Evolutionary conservation across 179 eudicot species (phyloP), one percentile per base, ranked within the genome.

Genomic region (Spergularia azorica): DNA sequence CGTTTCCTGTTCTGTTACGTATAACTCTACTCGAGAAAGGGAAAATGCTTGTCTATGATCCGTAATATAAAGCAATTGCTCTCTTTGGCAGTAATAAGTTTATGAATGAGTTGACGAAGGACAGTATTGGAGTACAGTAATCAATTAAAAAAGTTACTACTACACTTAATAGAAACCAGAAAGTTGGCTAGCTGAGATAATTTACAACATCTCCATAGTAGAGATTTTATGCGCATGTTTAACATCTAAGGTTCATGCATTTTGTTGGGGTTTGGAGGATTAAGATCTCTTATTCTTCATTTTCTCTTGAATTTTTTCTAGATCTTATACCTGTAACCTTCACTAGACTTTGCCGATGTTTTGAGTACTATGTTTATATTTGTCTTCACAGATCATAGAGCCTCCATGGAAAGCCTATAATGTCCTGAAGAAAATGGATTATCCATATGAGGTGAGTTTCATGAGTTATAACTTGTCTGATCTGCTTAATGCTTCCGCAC

Each of bases 331-430:
- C 36, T 51, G 32, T 69, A 69, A 58, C 75, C 46, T 68, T 38
- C 4, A 74, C 64, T 46, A 17, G 52, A 69, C 13, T 63, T 76
- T 7, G 20, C 70, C 72, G 38, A 51, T 64, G 20, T 66, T 68
- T 48, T 75, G 26, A 79, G 41, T 41, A 46, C 9, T n/a, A 56
- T 68, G 43, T 46, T 67, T 69, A 17, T 57, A 56, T 67, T 18
- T 61, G 48, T 57, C 61, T 73, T 79, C 81, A 81, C 87, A 95
- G 98, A 91, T 95, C 62, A 90, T 91, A 90, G 97, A 92, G 84
- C 97, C 97, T 79, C 98, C 98, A 38, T 95, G 97, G 97, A 87
- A 91, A 88, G 95, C 97, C 8, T 85, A 85, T 64, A 86, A 84
- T 70, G 81, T 95, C 72, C 48, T 95, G 79, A 89, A 77, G 70